These are phyloP conservation scores for Rosa lucieae DNA, from an alignment of 306 rosid species.

Conservation along the genomic window DNA sequence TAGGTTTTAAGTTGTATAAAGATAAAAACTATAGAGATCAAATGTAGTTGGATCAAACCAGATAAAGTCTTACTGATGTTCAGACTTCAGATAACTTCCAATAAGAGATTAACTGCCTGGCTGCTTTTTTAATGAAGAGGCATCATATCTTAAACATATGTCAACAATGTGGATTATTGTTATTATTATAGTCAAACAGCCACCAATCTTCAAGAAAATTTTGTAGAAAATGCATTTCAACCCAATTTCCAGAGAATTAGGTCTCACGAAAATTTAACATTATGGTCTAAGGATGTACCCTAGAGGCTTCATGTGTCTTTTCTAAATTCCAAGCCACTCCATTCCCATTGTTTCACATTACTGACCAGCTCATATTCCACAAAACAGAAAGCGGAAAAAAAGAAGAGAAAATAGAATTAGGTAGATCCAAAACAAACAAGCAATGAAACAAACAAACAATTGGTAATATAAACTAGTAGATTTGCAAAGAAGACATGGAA, in stretches of 20 bases:
- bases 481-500: slow-evolving; percentile 6
- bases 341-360: background rate
- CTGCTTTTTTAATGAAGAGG: background rate
- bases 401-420: background rate
- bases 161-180: background rate
- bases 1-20: background rate
- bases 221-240: background rate
- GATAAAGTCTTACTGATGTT: background rate
- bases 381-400: background rate
- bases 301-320: background rate
- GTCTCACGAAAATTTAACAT: background rate
- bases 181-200: background rate
- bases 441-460: too few relatives aligned
- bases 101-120: background rate
- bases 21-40: background rate
- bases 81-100: background rate
- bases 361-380: background rate
- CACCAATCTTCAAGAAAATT: background rate
- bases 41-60: background rate
- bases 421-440: background rate
- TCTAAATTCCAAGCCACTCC: background rate
- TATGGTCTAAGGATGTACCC: background rate
- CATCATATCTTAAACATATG: background rate
- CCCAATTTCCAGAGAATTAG: background rate
- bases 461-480: background rate